Conservation (phyloP, 148 eudicot species). For the Bassia scoparia region DNA sequence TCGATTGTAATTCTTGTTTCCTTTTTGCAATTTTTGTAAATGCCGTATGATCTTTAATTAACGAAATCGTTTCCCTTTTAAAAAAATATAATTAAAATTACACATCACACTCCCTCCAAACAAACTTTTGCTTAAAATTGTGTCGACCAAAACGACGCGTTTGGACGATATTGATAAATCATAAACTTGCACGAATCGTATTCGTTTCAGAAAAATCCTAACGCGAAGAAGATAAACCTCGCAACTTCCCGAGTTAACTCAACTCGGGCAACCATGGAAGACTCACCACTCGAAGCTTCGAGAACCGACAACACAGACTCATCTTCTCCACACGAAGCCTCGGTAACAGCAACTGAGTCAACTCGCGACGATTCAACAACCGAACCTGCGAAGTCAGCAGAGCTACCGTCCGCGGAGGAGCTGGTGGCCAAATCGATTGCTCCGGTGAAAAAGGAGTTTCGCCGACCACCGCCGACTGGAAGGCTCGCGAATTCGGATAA, state of each 20-base stretch:
- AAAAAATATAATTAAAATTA: too few relatives aligned
- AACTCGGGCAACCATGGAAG: constrained; percentile 26
- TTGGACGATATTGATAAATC: too few relatives aligned
- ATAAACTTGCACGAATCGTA: not conserved
- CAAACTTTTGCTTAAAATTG: too few relatives aligned
- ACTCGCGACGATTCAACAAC: constrained; percentile 20
- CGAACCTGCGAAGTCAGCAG: not conserved
- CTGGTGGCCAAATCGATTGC: constrained; percentile 73
- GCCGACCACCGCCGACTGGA: constrained; percentile 49
- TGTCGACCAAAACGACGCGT: too few relatives aligned
- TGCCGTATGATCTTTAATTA: too few relatives aligned
- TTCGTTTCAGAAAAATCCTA: constrained; percentile 29
- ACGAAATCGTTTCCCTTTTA: too few relatives aligned
- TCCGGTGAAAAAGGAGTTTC: constrained; percentile 76
- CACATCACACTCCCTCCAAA: too few relatives aligned
- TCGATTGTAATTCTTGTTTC: too few relatives aligned
- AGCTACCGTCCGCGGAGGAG: constrained; percentile 42
- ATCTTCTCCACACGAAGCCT: not conserved
- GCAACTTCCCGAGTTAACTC: not conserved
- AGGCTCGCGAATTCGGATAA: constrained; percentile 27
- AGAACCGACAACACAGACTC: not conserved
- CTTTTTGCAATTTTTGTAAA: too few relatives aligned
- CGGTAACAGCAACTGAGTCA: not conserved
- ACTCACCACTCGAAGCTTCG: not conserved
- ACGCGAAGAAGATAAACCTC: constrained; percentile 14